Base-by-base conservation (phyloP, 805 yeast species). In the Alloascoidea hylecoeti region DNA sequence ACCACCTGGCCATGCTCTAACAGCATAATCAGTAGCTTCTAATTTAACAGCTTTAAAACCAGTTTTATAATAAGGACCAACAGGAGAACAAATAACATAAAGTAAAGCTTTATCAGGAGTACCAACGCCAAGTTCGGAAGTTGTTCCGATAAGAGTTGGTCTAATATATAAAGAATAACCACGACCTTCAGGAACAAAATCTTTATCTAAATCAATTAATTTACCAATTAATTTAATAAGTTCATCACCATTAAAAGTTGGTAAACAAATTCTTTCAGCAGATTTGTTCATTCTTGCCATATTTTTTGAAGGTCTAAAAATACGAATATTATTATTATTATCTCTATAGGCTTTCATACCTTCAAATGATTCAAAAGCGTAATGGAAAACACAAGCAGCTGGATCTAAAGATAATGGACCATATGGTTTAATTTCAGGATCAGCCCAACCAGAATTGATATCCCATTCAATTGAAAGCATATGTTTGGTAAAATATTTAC, bases 1-100 rank as follows among this genome's bases (percentile, higher is more conserved):
- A 60, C 97, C 98, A 53, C 95, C 95, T 55, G 97, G 97, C 97
- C 97, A 89, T 18, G 98, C 97, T 66, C 98, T 82, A 23, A 88
- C 88, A 37, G 95, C 95, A 50, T 83, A 77, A 56, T 85, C 95
- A 27, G 96, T 88, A 47, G 97, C 96, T 64, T 89, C 96, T 46
- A 92, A 70, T 44, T 74, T 69, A 39, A 92, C 95, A 33, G 97
- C 96, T 63, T 88, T 86, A 75, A 89, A 89, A 15, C 97, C 96
- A 15, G 95, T 81, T 52, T 80, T 70, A 64, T 81, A 85, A 71
- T 89, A 92, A 17, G 97, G 96, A 37, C 97, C 97, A 18, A 89
- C 97, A 18, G 97, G 97, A 14, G 95, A 84, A 34, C 89, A 80
- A 57, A 89, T 88, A 35, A 88, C 85, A 56, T 64, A 92, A 46